Percentiles rank a stretch among this genome's conserved stretches.
Conservation (phyloP, 2,329 filamentous ascomycete species). For the Fusarium fracticaudum region DNA sequence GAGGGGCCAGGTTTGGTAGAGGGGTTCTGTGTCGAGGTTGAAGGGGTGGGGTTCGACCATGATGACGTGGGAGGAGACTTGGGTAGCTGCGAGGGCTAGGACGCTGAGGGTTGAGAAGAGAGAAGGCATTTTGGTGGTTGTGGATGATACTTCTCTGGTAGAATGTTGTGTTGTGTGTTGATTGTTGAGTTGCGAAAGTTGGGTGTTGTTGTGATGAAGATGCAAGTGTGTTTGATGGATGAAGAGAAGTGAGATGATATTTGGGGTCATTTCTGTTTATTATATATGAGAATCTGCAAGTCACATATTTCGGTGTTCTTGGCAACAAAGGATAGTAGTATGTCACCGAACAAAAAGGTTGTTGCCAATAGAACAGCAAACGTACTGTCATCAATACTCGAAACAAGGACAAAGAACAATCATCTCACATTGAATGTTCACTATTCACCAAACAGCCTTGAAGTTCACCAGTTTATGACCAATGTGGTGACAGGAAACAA, state of each 20-base stretch:
- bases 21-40: conserved; percentile 40
- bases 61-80: conserved; percentile 30
- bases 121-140: neutral
- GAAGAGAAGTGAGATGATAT: neutral
- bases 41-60: conserved; percentile 45
- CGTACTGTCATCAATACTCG: fast-evolving
- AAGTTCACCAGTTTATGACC: fast-evolving
- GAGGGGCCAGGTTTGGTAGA: conserved; percentile 35
- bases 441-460: fast-evolving
- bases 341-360: neutral
- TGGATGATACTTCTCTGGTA: neutral
- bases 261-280: neutral
- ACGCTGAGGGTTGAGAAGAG: neutral
- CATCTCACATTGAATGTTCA: fast-evolving
- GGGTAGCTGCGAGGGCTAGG: conserved; percentile 4
- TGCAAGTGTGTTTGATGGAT: neutral
- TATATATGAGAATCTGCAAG: fast-evolving
- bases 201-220: neutral
- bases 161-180: too few relatives aligned
- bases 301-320: neutral
- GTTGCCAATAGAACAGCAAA: neutral
- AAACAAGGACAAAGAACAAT: neutral
- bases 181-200: neutral
- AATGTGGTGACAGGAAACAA: fast-evolving
- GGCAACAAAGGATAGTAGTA: neutral